Evolutionary conservation across 208 protist genomes (phyloP), one percentile per base, ranked within the genome.

Genomic region (Balamuthia mandrillaris): DNA sequence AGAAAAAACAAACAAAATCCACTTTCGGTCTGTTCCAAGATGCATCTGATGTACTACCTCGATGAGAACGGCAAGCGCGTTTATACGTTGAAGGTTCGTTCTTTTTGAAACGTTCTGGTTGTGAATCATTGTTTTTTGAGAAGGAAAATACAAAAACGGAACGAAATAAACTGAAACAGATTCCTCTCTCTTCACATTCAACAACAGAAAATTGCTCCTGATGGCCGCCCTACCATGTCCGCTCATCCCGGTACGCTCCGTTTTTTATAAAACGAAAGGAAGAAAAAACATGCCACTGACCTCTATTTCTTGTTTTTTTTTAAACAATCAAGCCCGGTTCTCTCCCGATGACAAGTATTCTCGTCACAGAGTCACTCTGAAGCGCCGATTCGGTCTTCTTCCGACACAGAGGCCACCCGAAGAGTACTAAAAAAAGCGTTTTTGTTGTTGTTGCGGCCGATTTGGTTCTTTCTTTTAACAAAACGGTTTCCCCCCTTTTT

Each of bases 281-380:
- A 24, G 56, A 56, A 24, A 37, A 12, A 68, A 7, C 18, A n/a
- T 7, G 44, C 16, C 37, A 9, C 35, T 47, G n/a, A 3, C 18
- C 24, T 68, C 61, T 21, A n/a, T 4, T 51, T 51, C 29, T 4
- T 41, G 10, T 21, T 7, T 6, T 6, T 10, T 51, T 47, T 1
- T 47, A 39, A 37, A 33, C 58, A 39, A 4, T 81, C 12, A 65
- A 93, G 94, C 94, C 33, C 92, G 94, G 42, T 96, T 96, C 87
- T 95, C 93, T 35, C 93, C 94, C 21, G 94, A 96, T 87, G 94
- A 96, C 86, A 94, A 96, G 88, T 95, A 90, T 65, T 96, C 94
- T 44, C 86, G 89, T 58, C 89, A 96, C 39, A 88, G 94, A 42
- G 58, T 95, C 60, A 93, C 86, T n/a, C 86, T 94, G 74, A 96